phyloP scores from a whole-genome alignment of 495 filamentous ascomycete species.

The Niebla homalea region DNA sequence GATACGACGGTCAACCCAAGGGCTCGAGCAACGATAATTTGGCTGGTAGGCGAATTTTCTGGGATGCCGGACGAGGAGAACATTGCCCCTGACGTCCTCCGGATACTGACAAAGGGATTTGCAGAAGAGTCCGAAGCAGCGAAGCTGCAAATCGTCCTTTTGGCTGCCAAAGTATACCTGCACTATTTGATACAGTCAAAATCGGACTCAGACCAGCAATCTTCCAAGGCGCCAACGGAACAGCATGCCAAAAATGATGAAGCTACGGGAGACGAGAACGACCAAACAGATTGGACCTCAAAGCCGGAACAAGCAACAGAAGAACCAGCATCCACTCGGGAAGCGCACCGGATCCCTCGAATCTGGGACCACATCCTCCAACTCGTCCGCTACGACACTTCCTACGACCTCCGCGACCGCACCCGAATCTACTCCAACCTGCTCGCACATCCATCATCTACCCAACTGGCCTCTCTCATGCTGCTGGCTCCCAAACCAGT shows the following conservation, averaged over 20 bases:
- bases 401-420: constrained; percentile 88
- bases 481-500: constrained; percentile 90
- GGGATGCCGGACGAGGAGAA: constrained; percentile 65
- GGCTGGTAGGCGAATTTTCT: constrained; percentile 92
- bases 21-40: constrained; percentile 86
- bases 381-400: constrained; percentile 79
- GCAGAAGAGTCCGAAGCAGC: constrained; percentile 69
- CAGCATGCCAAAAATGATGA: neutral
- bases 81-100: constrained; percentile 82
- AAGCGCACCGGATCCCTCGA: constrained; percentile 51
- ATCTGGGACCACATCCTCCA: constrained; percentile 78
- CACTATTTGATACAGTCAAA: constrained; percentile 57
- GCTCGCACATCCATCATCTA: constrained; percentile 55
- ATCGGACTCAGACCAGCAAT: neutral
- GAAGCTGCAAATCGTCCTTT: constrained; percentile 79
- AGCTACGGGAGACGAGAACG: neutral
- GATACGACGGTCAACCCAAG: constrained; percentile 71
- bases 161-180: constrained; percentile 90
- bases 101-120: constrained; percentile 79
- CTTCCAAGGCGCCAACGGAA: constrained; percentile 1
- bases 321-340: constrained; percentile 1
- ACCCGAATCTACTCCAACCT: constrained; percentile 76
- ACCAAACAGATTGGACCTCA: constrained; percentile 11
- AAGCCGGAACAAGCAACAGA: constrained; percentile 20
- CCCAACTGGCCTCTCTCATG: constrained; percentile 77